Percentiles rank a stretch among this genome's conserved stretches.
Conservation (phyloP, 1,284 basidiomycete species). For the Trichosporon sp. region DNA sequence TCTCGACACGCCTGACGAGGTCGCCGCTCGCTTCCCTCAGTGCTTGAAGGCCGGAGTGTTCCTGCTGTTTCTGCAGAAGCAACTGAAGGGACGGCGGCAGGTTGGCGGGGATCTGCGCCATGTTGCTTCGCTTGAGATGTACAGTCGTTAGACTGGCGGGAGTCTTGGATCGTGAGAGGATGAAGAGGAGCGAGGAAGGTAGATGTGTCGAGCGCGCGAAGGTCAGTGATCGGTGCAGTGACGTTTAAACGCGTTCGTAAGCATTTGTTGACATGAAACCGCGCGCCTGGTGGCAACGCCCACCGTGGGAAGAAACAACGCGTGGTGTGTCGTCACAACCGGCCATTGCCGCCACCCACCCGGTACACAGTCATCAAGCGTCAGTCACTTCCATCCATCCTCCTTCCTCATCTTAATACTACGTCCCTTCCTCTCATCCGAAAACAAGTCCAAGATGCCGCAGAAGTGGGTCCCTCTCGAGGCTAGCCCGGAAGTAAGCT, state of each 20-base stretch:
- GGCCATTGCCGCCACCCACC: not conserved
- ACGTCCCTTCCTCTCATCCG: not conserved
- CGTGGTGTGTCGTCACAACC: conserved; percentile 16
- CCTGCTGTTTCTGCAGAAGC: conserved; percentile 55
- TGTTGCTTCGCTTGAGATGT: too few relatives aligned
- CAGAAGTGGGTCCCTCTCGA: conserved; percentile 73
- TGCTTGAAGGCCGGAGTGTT: conserved; percentile 54
- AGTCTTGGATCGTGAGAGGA: not conserved
- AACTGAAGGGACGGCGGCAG: conserved; percentile 48
- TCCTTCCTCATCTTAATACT: not conserved
- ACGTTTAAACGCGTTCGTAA: not conserved
- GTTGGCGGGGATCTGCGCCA: conserved; percentile 18
- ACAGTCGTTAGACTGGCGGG: too few relatives aligned
- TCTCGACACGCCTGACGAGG: conserved; percentile 49
- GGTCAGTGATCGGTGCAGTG: not conserved
- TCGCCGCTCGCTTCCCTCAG: conserved; percentile 48
- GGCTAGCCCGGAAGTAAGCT: conserved; percentile 69
- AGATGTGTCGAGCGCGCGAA: too few relatives aligned
- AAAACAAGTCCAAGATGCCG: conserved; percentile 26
- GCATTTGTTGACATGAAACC: conserved; percentile 27
- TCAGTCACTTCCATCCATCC: not conserved
- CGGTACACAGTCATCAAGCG: not conserved
- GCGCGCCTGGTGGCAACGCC: too few relatives aligned
- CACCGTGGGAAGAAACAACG: conserved; percentile 27
- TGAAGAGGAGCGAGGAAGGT: too few relatives aligned